A percentile compares a stretch with the other conserved stretches of the same genome.
phyloP scores from a whole-genome alignment of 2,329 filamentous ascomycete genomes.

The Penicillium sp. region DNA sequence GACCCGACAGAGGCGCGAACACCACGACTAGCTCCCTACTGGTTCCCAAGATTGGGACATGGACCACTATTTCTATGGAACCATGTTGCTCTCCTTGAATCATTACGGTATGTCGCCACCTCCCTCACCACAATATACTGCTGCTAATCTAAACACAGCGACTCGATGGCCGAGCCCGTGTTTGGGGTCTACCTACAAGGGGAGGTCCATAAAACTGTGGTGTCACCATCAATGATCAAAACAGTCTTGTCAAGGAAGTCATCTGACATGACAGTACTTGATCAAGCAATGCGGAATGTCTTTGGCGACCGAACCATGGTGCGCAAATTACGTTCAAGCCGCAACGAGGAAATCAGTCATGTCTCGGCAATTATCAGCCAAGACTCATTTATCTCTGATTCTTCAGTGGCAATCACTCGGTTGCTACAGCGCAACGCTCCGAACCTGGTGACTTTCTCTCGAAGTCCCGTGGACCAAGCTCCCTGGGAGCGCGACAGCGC shows the following conservation, averaged over 20 bases:
- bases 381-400: slow-evolving; percentile 47
- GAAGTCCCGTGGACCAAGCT: slow-evolving; percentile 61
- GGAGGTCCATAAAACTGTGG: slow-evolving; percentile 51
- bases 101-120: slow-evolving; percentile 37
- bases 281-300: slow-evolving; percentile 40
- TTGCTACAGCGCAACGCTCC: slow-evolving; percentile 49
- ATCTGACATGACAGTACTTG: slow-evolving; percentile 30
- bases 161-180: slow-evolving; percentile 42
- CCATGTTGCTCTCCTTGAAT: slow-evolving; percentile 46
- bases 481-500: slow-evolving; percentile 60
- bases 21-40: slow-evolving; percentile 57
- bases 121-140: not conserved
- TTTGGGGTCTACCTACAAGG: slow-evolving; percentile 53
- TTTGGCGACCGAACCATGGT: slow-evolving; percentile 44
- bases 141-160: slow-evolving; percentile 27
- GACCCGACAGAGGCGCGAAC: slow-evolving; percentile 29
- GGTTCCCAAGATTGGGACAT: slow-evolving; percentile 60
- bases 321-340: slow-evolving; percentile 33
- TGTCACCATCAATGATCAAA: slow-evolving; percentile 49
- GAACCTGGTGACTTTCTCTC: slow-evolving; percentile 60
- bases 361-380: slow-evolving; percentile 44
- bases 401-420: slow-evolving; percentile 38
- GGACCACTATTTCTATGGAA: slow-evolving; percentile 49
- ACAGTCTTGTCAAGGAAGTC: slow-evolving; percentile 37
- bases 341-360: slow-evolving; percentile 39